A percentile compares a stretch with the other conserved stretches of the same genome.
Conservation (phyloP, 1,139 yeast species). For the Yamadazyma aaseri region DNA sequence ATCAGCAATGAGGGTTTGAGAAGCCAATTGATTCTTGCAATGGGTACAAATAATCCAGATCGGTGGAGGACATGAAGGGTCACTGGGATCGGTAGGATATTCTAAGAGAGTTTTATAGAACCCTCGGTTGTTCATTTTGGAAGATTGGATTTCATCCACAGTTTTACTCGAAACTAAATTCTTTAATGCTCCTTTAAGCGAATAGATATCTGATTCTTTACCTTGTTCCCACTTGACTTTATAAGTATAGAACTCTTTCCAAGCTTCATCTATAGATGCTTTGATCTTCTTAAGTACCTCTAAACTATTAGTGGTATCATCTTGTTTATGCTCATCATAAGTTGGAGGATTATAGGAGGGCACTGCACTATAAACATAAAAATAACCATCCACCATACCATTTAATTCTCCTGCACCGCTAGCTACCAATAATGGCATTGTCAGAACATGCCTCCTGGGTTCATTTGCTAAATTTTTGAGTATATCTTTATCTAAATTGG, state of each 20-base stretch:
- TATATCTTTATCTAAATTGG: slow-evolving; percentile 57
- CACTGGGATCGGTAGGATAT: slow-evolving; percentile 40
- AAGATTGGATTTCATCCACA: slow-evolving; percentile 18
- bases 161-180: slow-evolving; percentile 52
- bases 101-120: slow-evolving; percentile 18
- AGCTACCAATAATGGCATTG: slow-evolving; percentile 69
- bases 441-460: slow-evolving; percentile 61
- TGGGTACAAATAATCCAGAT: slow-evolving; percentile 67
- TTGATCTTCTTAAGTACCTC: slow-evolving; percentile 39
- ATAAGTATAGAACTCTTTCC: slow-evolving; percentile 64
- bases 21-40: slow-evolving; percentile 49
- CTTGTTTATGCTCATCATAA: slow-evolving; percentile 22
- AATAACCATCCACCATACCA: slow-evolving; percentile 71
- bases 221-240: slow-evolving; percentile 58
- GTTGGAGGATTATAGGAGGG: slow-evolving; percentile 58
- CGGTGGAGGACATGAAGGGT: slow-evolving; percentile 62
- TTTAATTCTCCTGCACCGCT: slow-evolving; percentile 77
- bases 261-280: slow-evolving; percentile 62
- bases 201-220: slow-evolving; percentile 63
- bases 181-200: slow-evolving; percentile 54
- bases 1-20: slow-evolving; percentile 54
- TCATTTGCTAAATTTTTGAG: slow-evolving; percentile 63
- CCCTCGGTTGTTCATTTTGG: slow-evolving; percentile 17
- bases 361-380: slow-evolving; percentile 65
- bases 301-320: slow-evolving; percentile 21